Evolutionary conservation across 352 stramenopile species (phyloP).

Genomic region (Phytophthora pluvialis): DNA sequence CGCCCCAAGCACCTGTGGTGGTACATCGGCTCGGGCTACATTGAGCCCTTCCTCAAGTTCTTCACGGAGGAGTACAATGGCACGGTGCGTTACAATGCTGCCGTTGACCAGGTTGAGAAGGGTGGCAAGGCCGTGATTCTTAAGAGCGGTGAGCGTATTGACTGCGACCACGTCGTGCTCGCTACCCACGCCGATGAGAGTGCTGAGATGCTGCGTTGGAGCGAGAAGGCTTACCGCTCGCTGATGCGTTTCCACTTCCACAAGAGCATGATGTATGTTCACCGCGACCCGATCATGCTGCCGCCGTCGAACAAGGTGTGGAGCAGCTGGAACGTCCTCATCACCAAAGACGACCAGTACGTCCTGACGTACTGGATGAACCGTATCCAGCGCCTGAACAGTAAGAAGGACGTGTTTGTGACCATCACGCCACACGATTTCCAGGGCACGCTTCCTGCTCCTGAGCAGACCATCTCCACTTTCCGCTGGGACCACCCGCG

Average conservation of each 20-base stretch:
- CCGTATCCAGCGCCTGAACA: constrained; percentile 87
- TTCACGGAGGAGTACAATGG: constrained; percentile 85
- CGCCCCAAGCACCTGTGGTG: constrained; percentile 87
- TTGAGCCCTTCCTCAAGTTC: constrained; percentile 86
- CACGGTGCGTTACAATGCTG: constrained; percentile 79
- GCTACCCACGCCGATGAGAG: constrained; percentile 83
- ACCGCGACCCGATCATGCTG: constrained; percentile 80
- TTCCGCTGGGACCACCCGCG: constrained; percentile 90
- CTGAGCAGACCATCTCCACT: constrained; percentile 62
- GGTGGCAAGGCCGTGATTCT: constrained; percentile 85
- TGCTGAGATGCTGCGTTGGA: constrained; percentile 78
- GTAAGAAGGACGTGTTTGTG: constrained; percentile 87
- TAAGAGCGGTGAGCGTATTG: constrained; percentile 69
- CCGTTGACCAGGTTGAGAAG: constrained; percentile 69
- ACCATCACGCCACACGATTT: constrained; percentile 87
- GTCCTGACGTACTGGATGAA: constrained; percentile 92
- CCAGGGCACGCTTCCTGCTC: constrained; percentile 56
- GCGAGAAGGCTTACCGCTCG: constrained; percentile 61
- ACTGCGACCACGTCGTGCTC: constrained; percentile 87
- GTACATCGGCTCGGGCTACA: constrained; percentile 86
- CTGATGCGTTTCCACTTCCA: constrained; percentile 87
- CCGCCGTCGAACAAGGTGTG: constrained; percentile 79
- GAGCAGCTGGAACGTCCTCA: constrained; percentile 89
- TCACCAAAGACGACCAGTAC: constrained; percentile 86
- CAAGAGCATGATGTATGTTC: constrained; percentile 91